Base-by-base conservation (phyloP, 441 rosid species). In the Isatis lusitanica region DNA sequence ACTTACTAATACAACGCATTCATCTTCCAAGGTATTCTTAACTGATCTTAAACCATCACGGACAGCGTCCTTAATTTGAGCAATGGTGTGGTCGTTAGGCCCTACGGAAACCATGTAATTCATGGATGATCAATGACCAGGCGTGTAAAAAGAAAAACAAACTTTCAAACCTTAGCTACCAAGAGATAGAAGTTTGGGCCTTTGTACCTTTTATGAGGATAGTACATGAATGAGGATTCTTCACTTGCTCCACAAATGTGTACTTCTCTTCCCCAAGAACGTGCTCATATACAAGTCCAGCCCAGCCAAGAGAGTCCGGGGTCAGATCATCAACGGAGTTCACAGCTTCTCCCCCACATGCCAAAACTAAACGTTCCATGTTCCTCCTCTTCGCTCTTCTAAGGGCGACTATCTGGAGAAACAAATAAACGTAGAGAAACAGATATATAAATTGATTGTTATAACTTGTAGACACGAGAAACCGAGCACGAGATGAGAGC, bases 291-390 rank as follows among this genome's bases (percentile, higher is more conserved):
- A 94, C 96, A 30, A 92, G 87, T 76, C 99, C 97, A 77, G 99
- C 97, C 99, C 96, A 92, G 58, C 98, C 97, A 82, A 94, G 95
- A 76, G 86, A 94, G 53, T 85, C 90, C 11, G 96, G 92, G 62
- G 95, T 91, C 73, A 95, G 73, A 75, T 86, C 91, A 65, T 93
- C 98, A 70, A 95, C 95, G 38, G 91, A 93, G 63, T 90, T 91
- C 75, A 95, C 90, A 80, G 95, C 97, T 81, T 92, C 98, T 74
- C 99, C 98, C 66, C 98, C 99, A 79, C 98, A 92, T 52, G 98
- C 94, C 84, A 95, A 85, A 60, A 91, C 91, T 80, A 95, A 74
- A 53, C 98, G 89, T 84, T 95, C 99, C 97, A 95, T 92, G 80
- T 95, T 92, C 87, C 98, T 95, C 76, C 89, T 85, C 88, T 95